These are phyloP conservation scores for Chaetothyriales sp. DNA, from an alignment of 2,329 filamentous ascomycete species.

Conservation along the genomic window DNA sequence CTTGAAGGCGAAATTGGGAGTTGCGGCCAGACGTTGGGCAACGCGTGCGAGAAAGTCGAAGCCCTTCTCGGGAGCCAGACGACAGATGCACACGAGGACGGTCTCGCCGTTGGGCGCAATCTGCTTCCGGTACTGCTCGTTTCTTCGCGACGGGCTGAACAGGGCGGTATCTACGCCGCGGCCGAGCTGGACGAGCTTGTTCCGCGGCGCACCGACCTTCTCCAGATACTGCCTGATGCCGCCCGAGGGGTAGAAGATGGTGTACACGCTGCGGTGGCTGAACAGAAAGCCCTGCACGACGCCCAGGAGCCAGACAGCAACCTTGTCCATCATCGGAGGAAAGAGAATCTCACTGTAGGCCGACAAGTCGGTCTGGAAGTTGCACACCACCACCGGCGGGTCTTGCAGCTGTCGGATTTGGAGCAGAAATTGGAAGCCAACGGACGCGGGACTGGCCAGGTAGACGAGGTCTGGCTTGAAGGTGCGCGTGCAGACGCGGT, in stretches of 20 bases:
- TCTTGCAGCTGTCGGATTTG: slow-evolving; percentile 48
- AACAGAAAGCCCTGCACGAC: slow-evolving; percentile 55
- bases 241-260: slow-evolving; percentile 55
- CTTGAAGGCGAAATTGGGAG: slow-evolving; percentile 44
- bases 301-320: slow-evolving; percentile 50
- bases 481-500: slow-evolving; percentile 45
- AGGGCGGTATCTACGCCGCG: slow-evolving; percentile 52
- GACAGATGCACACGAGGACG: slow-evolving; percentile 52
- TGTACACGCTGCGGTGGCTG: slow-evolving; percentile 46
- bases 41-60: slow-evolving; percentile 52
- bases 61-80: slow-evolving; percentile 57
- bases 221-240: slow-evolving; percentile 51
- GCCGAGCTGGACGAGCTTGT: slow-evolving; percentile 48
- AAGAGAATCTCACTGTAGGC: slow-evolving; percentile 60
- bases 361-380: slow-evolving; percentile 59
- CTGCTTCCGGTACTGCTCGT: slow-evolving; percentile 37
- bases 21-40: slow-evolving; percentile 39
- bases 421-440: slow-evolving; percentile 59
- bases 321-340: slow-evolving; percentile 44
- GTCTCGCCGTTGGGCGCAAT: slow-evolving; percentile 51
- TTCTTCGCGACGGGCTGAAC: slow-evolving; percentile 44
- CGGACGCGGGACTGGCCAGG: slow-evolving; percentile 53
- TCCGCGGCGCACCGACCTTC: slow-evolving; percentile 39
- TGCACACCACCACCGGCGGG: slow-evolving; percentile 48
- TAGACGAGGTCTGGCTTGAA: slow-evolving; percentile 58